Evolutionary conservation across 1,139 yeast species (phyloP).

Genomic region (Geotrichum cucujoidarum): DNA sequence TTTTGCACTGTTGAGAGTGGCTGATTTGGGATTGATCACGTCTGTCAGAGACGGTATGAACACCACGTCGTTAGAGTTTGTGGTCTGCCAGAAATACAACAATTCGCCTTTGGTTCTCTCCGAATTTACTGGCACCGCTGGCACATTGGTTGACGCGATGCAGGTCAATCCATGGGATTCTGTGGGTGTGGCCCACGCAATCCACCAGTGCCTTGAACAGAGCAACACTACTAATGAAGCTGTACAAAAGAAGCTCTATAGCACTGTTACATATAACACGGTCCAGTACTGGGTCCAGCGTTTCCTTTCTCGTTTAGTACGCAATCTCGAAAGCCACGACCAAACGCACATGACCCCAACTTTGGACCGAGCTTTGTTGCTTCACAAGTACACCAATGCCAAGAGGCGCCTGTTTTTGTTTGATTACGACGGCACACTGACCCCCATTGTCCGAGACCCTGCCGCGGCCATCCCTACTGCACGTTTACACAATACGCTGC

Average conservation of each 20-base stretch:
- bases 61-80: conserved; percentile 88
- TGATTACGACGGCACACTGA: conserved; percentile 95
- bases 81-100: conserved; percentile 72
- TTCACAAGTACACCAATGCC: conserved; percentile 53
- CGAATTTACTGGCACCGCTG: conserved; percentile 90
- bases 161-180: conserved; percentile 79
- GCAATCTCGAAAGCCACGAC: conserved; percentile 44
- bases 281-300: conserved; percentile 76
- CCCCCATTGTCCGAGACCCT: conserved; percentile 94
- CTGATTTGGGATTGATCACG: conserved; percentile 84
- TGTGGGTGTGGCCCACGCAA: conserved; percentile 83
- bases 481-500: conserved; percentile 56
- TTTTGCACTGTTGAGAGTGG: conserved; percentile 77
- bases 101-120: conserved; percentile 59
- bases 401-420: conserved; percentile 73
- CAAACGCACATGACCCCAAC: conserved; percentile 70
- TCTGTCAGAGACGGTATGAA: conserved; percentile 96
- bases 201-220: conserved; percentile 60
- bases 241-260: conserved; percentile 44
- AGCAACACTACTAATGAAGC: conserved; percentile 34
- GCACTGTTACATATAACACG: conserved; percentile 63
- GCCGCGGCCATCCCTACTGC: conserved; percentile 96
- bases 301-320: conserved; percentile 53
- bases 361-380: conserved; percentile 59
- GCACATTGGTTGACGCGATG: conserved; percentile 71